These are phyloP conservation scores for Fragilaria crotonensis DNA, from an alignment of 108 stramenopile species.

Conservation along the genomic window DNA sequence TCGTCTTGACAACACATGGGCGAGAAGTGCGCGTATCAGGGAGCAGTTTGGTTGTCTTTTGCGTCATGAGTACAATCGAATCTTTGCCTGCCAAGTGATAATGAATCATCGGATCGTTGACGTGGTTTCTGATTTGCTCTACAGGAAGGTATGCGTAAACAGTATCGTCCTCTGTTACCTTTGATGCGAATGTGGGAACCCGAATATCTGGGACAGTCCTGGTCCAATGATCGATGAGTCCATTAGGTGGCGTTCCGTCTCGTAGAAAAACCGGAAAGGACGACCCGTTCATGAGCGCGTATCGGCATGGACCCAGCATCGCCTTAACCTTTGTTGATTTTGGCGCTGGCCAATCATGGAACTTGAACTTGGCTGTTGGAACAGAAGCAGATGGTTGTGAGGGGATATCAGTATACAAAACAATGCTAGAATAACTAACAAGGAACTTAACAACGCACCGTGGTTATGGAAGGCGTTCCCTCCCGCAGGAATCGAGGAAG, in stretches of 20 bases:
- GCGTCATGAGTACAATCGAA: constrained; percentile 26
- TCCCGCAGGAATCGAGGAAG: constrained; percentile 6
- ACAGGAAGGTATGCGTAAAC: constrained; percentile 26
- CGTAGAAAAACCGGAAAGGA: constrained; percentile 16
- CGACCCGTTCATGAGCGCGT: constrained; percentile 18
- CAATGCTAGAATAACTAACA: not conserved
- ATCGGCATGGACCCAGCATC: constrained; percentile 21
- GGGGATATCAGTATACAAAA: not conserved
- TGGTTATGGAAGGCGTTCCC: not conserved
- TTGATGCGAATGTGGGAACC: constrained; percentile 11
- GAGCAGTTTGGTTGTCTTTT: constrained; percentile 27
- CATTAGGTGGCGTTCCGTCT: constrained; percentile 8
- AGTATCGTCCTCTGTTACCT: constrained; percentile 7
- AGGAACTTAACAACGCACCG: not conserved
- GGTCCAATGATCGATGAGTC: constrained; percentile 24
- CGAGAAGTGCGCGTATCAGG: constrained; percentile 20
- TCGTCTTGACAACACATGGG: constrained; percentile 32
- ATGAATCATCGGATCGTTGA: constrained; percentile 25
- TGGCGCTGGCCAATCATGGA: constrained; percentile 29
- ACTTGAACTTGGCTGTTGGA: constrained; percentile 15
- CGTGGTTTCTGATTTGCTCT: constrained; percentile 20
- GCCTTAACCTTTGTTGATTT: constrained; percentile 11
- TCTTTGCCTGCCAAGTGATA: constrained; percentile 32
- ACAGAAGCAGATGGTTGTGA: constrained; percentile 10
- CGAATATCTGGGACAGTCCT: constrained; percentile 7